Conservation (phyloP, 805 yeast genomes). For the Metschnikowia bowlesiae region DNA sequence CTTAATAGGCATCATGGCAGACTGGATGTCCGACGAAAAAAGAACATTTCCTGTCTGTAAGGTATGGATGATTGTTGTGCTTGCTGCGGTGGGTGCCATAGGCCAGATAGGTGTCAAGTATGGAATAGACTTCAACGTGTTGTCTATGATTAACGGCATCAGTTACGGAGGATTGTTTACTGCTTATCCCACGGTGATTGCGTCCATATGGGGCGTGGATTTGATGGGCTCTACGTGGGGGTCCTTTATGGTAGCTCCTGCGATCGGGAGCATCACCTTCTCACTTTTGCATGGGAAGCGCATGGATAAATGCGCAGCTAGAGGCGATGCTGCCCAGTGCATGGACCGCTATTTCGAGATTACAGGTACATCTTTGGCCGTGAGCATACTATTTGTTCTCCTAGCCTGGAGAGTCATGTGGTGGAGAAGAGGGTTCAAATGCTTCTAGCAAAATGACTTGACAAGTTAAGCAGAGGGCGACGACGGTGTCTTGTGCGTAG, state of each 20-base stretch:
- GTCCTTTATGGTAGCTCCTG: slow-evolving; percentile 81
- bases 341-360: slow-evolving; percentile 26
- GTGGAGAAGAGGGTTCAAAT: slow-evolving; percentile 25
- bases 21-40: slow-evolving; percentile 41
- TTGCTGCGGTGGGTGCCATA: slow-evolving; percentile 26
- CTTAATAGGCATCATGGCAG: slow-evolving; percentile 63
- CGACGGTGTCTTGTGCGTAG: too few species aligned
- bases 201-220: slow-evolving; percentile 83
- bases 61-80: slow-evolving; percentile 28
- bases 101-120: slow-evolving; percentile 24
- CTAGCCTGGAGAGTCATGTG: slow-evolving; percentile 29
- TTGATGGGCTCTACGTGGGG: slow-evolving; percentile 94
- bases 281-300: slow-evolving; percentile 67
- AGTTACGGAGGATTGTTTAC: slow-evolving; percentile 85
- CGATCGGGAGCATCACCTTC: slow-evolving; percentile 66
- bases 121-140: slow-evolving; percentile 15
- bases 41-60: slow-evolving; percentile 28
- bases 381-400: slow-evolving; percentile 23
- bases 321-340: slow-evolving; percentile 15
- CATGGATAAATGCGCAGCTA: slow-evolving; percentile 44
- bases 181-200: slow-evolving; percentile 76
- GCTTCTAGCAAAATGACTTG: slow-evolving; percentile 14
- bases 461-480: too few species aligned
- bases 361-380: slow-evolving; percentile 22
- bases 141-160: slow-evolving; percentile 57